Conservation (phyloP, 164 flowering plant species). For the Taxillus chinensis region DNA sequence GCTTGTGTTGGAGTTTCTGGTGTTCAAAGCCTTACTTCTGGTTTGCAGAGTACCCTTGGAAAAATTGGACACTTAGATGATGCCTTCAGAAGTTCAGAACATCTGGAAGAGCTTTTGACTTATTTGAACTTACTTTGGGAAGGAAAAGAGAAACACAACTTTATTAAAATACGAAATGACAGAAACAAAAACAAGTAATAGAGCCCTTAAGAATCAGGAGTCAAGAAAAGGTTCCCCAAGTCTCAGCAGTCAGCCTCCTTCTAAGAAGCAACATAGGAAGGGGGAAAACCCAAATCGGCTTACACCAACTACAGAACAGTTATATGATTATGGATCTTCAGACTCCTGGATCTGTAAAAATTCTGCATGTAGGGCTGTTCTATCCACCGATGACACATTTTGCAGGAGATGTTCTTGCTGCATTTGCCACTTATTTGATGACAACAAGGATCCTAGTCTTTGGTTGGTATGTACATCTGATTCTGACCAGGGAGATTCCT, state of each 20-base stretch:
- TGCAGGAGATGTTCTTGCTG: slow-evolving; percentile 98
- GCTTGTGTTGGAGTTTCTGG: slow-evolving; percentile 33
- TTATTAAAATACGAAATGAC: slow-evolving; percentile 42
- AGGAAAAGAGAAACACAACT: slow-evolving; percentile 38
- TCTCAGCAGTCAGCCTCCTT: slow-evolving; percentile 26
- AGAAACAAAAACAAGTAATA: slow-evolving; percentile 43
- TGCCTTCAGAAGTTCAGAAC: slow-evolving; percentile 50
- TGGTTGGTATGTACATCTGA: slow-evolving; percentile 93
- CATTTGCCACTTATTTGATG: slow-evolving; percentile 93
- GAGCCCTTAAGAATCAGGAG: slow-evolving; percentile 52
- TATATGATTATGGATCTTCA: slow-evolving; percentile 36
- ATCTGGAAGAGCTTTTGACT: slow-evolving; percentile 40
- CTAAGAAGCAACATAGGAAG: slow-evolving; percentile 63
- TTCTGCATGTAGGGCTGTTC: slow-evolving; percentile 76
- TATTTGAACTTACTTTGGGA: slow-evolving; percentile 30
- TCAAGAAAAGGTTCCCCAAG: slow-evolving; percentile 34
- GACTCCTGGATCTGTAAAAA: slow-evolving; percentile 85
- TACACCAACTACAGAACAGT: slow-evolving; percentile 29
- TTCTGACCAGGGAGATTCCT: slow-evolving; percentile 45
- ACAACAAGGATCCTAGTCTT: slow-evolving; percentile 98
- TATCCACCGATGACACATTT: slow-evolving; percentile 76
- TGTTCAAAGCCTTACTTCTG: slow-evolving; percentile 47
- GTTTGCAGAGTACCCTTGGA: slow-evolving; percentile 64
- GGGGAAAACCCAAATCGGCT: slow-evolving; percentile 65
- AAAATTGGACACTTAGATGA: slow-evolving; percentile 44